Conservation (phyloP, 1,284 basidiomycete species). For the Ganoderma multipileum region DNA sequence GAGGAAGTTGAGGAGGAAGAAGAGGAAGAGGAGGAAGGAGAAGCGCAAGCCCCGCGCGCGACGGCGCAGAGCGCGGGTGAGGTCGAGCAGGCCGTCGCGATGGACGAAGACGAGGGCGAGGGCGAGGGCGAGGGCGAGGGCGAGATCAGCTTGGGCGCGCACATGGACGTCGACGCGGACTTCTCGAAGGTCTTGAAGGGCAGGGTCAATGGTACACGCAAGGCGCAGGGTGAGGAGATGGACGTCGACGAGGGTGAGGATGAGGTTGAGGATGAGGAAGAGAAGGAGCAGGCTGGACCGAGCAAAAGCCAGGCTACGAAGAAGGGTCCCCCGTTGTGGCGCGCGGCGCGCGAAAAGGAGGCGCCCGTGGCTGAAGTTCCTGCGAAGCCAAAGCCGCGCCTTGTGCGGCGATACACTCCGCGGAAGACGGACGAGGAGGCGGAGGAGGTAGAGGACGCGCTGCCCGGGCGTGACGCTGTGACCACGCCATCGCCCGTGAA, state of each 20-base stretch:
- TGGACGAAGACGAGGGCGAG: constrained; percentile 27
- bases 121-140: constrained; percentile 30
- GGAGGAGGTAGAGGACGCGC: background rate
- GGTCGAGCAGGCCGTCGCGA: constrained; percentile 33
- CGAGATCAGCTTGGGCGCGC: constrained; percentile 30
- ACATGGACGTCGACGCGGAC: constrained; percentile 36
- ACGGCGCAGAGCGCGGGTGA: constrained; percentile 34
- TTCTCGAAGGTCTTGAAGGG: constrained; percentile 23
- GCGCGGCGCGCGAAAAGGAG: constrained; percentile 5
- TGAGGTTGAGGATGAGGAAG: constrained; percentile 27
- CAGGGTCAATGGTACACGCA: background rate
- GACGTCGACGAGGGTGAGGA: constrained; percentile 35
- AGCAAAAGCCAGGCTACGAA: constrained; percentile 20
- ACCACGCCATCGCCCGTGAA: constrained; percentile 16
- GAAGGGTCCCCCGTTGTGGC: constrained; percentile 20
- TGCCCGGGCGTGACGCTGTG: background rate
- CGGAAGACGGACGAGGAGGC: constrained; percentile 25
- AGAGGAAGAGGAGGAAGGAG: constrained; percentile 8
- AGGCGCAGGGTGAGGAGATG: constrained; percentile 25
- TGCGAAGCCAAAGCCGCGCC: constrained; percentile 22
- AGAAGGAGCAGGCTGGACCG: constrained; percentile 15
- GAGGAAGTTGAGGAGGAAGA: background rate
- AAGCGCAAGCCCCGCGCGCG: constrained; percentile 2
- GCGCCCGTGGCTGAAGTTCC: constrained; percentile 1
- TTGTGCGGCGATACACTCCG: constrained; percentile 25